These are phyloP conservation scores for Taphrina communis DNA, from an alignment of 1,139 yeast genomes.

Conservation along the genomic window DNA sequence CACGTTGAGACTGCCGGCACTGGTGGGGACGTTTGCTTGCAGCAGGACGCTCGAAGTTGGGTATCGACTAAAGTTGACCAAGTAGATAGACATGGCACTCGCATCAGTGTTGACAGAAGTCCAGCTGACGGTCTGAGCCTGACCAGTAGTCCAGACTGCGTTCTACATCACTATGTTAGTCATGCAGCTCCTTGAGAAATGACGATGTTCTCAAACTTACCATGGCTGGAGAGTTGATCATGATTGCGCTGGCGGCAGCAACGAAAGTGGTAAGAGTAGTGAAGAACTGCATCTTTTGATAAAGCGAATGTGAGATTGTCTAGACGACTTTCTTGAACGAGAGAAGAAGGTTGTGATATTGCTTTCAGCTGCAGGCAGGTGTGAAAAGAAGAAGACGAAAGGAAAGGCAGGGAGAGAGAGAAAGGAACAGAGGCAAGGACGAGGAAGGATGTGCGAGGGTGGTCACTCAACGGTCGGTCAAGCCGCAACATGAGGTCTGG, in stretches of 20 bases:
- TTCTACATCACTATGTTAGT: neutral
- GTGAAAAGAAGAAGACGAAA: neutral
- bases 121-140: slow-evolving; percentile 30
- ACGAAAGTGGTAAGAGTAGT: slow-evolving; percentile 19
- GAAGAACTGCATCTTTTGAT: slow-evolving; percentile 28
- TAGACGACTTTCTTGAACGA: slow-evolving; percentile 4
- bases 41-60: slow-evolving; percentile 21
- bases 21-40: slow-evolving; percentile 20
- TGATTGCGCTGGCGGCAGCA: slow-evolving; percentile 33
- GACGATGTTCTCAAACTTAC: neutral
- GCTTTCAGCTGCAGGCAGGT: neutral
- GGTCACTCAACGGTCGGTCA: neutral
- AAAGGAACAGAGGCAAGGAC: neutral
- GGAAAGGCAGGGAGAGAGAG: neutral
- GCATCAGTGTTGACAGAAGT: slow-evolving; percentile 38
- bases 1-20: slow-evolving; percentile 17
- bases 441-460: slow-evolving; percentile 5
- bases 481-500: neutral
- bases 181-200: too few relatives aligned
- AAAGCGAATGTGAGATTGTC: slow-evolving; percentile 7
- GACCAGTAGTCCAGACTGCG: slow-evolving; percentile 31
- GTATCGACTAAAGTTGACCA: slow-evolving; percentile 38
- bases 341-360: neutral
- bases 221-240: slow-evolving; percentile 31
- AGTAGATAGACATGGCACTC: slow-evolving; percentile 18